Percentiles rank a stretch among this genome's conserved stretches.
phyloP scores from a whole-genome alignment of 2,329 filamentous ascomycete species.

The Macrophomina tecta region DNA sequence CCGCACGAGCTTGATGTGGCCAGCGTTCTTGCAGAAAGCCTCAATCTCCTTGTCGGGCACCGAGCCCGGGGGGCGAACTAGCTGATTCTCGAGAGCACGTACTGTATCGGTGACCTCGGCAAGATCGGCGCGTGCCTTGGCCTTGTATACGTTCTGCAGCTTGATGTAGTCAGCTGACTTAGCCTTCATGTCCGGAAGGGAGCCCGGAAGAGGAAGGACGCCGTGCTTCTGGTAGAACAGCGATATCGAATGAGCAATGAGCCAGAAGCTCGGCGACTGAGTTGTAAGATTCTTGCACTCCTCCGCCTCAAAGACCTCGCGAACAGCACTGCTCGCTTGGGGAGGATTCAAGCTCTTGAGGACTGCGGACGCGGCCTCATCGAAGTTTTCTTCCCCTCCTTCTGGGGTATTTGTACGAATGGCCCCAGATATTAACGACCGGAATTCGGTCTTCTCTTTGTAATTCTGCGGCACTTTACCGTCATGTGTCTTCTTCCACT shows the following conservation, averaged over 20 bases:
- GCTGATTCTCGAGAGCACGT: constrained; percentile 58
- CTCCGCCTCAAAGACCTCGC: constrained; percentile 77
- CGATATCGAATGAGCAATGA: constrained; percentile 80
- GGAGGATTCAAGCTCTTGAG: constrained; percentile 81
- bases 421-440: constrained; percentile 69
- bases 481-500: constrained; percentile 76
- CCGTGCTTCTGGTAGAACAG: constrained; percentile 76
- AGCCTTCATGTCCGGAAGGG: constrained; percentile 97
- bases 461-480: constrained; percentile 75
- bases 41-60: constrained; percentile 80
- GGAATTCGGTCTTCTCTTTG: constrained; percentile 85
- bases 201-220: constrained; percentile 81
- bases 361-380: constrained; percentile 86
- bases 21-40: constrained; percentile 92
- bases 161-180: constrained; percentile 87
- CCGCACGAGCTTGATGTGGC: constrained; percentile 87
- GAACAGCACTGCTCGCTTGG: constrained; percentile 70
- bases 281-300: constrained; percentile 58
- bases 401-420: constrained; percentile 77
- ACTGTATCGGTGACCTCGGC: constrained; percentile 74
- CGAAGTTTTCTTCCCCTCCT: constrained; percentile 94
- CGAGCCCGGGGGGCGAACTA: constrained; percentile 51
- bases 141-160: constrained; percentile 91
- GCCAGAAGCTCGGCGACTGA: constrained; percentile 77
- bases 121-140: constrained; percentile 79